These are phyloP conservation scores for Acrocalymma vagum DNA, from an alignment of 2,329 filamentous ascomycete genomes.

Conservation along the genomic window DNA sequence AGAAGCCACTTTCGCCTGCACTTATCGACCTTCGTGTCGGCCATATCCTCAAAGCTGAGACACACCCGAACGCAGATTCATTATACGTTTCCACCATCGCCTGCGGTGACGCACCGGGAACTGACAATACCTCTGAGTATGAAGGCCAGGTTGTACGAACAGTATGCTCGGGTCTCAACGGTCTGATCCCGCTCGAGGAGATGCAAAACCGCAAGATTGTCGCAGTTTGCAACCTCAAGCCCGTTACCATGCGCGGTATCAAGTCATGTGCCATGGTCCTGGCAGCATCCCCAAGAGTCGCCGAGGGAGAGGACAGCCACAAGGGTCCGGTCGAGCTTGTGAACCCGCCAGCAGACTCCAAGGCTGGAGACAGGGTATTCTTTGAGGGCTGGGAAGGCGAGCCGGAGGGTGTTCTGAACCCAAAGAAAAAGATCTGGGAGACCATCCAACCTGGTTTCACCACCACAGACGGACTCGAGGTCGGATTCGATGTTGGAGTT, in stretches of 20 bases:
- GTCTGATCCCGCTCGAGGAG: constrained; percentile 88
- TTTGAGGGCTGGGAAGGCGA: constrained; percentile 96
- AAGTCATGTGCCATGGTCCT: constrained; percentile 89
- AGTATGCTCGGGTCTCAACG: constrained; percentile 96
- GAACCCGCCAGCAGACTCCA: constrained; percentile 77
- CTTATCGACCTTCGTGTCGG: constrained; percentile 96
- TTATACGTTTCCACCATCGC: constrained; percentile 96
- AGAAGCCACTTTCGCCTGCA: constrained; percentile 80
- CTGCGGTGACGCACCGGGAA: constrained; percentile 85
- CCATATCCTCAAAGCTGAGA: constrained; percentile 94
- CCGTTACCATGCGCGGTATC: constrained; percentile 96
- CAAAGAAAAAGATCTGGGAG: constrained; percentile 99
- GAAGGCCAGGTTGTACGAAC: constrained; percentile 93
- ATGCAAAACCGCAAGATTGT: constrained; percentile 98
- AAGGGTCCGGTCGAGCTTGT: constrained; percentile 95
- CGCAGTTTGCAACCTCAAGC: constrained; percentile 97
- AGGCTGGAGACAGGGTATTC: constrained; percentile 86
- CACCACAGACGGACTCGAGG: constrained; percentile 81
- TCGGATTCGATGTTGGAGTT: constrained; percentile 82
- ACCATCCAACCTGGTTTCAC: constrained; percentile 95
- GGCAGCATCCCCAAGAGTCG: constrained; percentile 84
- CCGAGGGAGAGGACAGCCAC: constrained; percentile 83
- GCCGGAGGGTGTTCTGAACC: constrained; percentile 92
- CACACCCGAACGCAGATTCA: constrained; percentile 96
- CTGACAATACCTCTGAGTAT: constrained; percentile 88